These are phyloP conservation scores for Dryadomyces sulphureus DNA, from an alignment of 2,329 filamentous ascomycete species.

Conservation along the genomic window DNA sequence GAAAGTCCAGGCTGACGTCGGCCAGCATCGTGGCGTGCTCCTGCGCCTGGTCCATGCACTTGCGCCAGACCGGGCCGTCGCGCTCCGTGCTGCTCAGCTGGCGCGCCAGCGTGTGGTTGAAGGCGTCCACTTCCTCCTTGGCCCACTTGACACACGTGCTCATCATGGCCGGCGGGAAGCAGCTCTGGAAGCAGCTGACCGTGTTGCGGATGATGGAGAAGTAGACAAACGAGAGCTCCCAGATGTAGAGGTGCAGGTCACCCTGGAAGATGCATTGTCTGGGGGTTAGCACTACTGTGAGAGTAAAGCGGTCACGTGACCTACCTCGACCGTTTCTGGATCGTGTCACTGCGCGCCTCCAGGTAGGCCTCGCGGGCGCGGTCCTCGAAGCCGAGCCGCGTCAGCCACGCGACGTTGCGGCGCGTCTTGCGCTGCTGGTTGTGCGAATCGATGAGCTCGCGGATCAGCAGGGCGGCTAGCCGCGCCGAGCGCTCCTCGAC, in stretches of 20 bases:
- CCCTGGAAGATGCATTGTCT: constrained; percentile 94
- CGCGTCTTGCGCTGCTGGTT: constrained; percentile 64
- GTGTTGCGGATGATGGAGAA: constrained; percentile 93
- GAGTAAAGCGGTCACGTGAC: constrained; percentile 10
- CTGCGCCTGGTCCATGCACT: constrained; percentile 70
- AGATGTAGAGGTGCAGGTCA: constrained; percentile 83
- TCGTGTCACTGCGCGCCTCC: constrained; percentile 58
- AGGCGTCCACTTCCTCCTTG: constrained; percentile 85
- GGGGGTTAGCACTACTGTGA: constrained; percentile 10
- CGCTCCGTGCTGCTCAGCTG: constrained; percentile 78
- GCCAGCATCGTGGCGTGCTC: constrained; percentile 66
- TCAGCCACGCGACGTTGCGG: constrained; percentile 70
- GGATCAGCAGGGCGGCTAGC: constrained; percentile 61
- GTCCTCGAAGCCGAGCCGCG: constrained; percentile 79
- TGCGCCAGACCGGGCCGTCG: constrained; percentile 60
- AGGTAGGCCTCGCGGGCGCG: constrained; percentile 78
- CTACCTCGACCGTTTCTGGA: constrained; percentile 72
- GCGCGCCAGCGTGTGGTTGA: constrained; percentile 67
- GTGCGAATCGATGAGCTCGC: constrained; percentile 64
- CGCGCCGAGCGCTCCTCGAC: constrained; percentile 71
- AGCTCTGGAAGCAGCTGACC: constrained; percentile 71
- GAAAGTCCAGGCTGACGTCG: constrained; percentile 84
- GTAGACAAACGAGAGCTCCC: constrained; percentile 88
- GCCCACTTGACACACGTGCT: constrained; percentile 96
- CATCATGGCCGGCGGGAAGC: constrained; percentile 76